A percentile compares a stretch with the other conserved stretches of the same genome.
Conservation (phyloP, 148 eudicot species). For the Agrostemma githago region DNA sequence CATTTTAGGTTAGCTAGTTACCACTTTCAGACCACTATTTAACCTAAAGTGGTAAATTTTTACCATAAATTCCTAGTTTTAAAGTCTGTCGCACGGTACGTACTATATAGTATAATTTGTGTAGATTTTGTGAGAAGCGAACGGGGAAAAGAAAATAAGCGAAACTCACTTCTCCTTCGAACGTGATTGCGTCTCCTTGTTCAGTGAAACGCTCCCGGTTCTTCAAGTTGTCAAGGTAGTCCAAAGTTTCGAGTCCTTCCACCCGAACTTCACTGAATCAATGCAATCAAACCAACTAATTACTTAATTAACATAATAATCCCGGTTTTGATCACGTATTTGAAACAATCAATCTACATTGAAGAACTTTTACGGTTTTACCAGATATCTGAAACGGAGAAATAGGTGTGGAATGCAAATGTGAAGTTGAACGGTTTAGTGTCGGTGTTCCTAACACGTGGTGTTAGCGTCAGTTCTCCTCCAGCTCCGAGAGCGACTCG, state of each 20-base stretch:
- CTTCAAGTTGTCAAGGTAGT: constrained; percentile 77
- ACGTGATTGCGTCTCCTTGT: constrained; percentile 87
- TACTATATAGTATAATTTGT: too few species aligned
- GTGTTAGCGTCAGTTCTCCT: constrained; percentile 79
- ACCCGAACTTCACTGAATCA: constrained; percentile 77
- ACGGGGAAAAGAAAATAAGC: not conserved
- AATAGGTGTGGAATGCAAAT: constrained; percentile 80
- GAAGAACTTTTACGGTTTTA: constrained; percentile 6
- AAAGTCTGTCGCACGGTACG: too few species aligned
- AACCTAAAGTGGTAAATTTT: too few species aligned
- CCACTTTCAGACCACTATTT: too few species aligned
- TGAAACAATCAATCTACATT: too few species aligned
- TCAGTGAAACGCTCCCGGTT: constrained; percentile 67
- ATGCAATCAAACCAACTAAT: constrained; percentile 16
- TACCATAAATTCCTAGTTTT: too few species aligned
- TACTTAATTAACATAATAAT: not conserved
- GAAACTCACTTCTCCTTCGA: constrained; percentile 60
- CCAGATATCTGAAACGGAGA: constrained; percentile 87
- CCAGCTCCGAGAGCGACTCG: constrained; percentile 74
- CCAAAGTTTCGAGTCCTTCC: constrained; percentile 76
- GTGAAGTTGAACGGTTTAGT: constrained; percentile 72
- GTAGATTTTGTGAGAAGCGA: not conserved
- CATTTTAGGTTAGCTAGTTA: too few species aligned
- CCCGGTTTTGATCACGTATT: not conserved
- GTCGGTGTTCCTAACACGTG: constrained; percentile 80